Evolutionary conservation across 23 red algal genomes (phyloP), one percentile per base, ranked within the genome.

Genomic region (Gracilaria gracilis): DNA sequence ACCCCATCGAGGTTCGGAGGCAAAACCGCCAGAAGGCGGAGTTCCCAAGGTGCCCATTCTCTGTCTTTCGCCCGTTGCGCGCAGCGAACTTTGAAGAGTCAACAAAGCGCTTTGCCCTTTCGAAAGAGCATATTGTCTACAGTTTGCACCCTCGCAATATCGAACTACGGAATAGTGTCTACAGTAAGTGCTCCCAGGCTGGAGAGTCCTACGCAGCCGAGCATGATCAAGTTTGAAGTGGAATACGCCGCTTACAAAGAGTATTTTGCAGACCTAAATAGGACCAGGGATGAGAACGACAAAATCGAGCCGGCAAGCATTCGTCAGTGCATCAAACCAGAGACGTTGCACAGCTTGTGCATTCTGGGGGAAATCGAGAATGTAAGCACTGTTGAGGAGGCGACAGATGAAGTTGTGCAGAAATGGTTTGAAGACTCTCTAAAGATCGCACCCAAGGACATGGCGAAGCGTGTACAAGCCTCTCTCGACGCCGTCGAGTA

Each of bases 81-180:
- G n/a, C n/a, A n/a, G n/a, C n/a, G n/a, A n/a, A n/a, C n/a, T n/a
- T n/a, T n/a, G 48, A 51, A 8, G 28, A 70, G 29, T 12, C 65
- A 70, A 70, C 65, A 12, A 70, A 70, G 65, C 9, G 65, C 65
- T 20, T 70, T 70, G 65, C 65, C n/a, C 19, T 70, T 20, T 37
- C n/a, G n/a, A 32, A 70, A 32, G 65, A 70, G 35, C 35, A 70
- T 8, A 13, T 70, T 20, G 28, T 37, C 20, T 8, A 11, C 35
- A 13, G 13, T 11, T 70, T 19, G 65, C 20, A 70, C 8, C 19
- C 65, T 32, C 65, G 20, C 65, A 37, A 70, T 70, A 19, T 70
- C 78, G 54, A 70, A 38, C 62, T 55, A 87, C 44, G 83, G 83
- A 15, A 65, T 87, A 48, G 66, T 87, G 32, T 39, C 83, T 58